Percentiles rank a stretch among this genome's conserved stretches.
Evolutionary conservation across 2,329 filamentous ascomycete species (phyloP).

Genomic region (Microdochium bolleyi): DNA sequence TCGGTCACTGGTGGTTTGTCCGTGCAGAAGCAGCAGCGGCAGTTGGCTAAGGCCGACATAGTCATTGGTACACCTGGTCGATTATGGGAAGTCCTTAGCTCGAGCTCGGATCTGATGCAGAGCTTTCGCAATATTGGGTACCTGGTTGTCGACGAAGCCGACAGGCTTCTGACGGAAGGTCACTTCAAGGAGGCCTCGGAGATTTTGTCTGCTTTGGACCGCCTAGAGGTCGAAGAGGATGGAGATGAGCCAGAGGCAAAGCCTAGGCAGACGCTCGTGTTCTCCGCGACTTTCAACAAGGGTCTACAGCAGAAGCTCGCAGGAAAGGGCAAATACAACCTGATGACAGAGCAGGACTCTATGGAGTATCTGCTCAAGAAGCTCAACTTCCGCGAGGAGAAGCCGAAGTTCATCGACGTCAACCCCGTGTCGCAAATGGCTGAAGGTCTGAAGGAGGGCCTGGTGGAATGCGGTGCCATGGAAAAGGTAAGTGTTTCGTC

Average conservation of each 20-base stretch:
- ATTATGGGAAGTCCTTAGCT: constrained; percentile 87
- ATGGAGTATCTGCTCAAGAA: constrained; percentile 91
- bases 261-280: constrained; percentile 80
- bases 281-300: constrained; percentile 93
- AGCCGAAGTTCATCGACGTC: constrained; percentile 85
- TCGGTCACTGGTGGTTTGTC: constrained; percentile 89
- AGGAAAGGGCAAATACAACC: constrained; percentile 61
- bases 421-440: constrained; percentile 90
- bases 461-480: constrained; percentile 85
- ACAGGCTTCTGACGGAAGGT: constrained; percentile 82
- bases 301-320: constrained; percentile 84
- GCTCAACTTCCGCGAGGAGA: constrained; percentile 76
- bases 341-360: constrained; percentile 68
- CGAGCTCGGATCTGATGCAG: constrained; percentile 59
- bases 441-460: constrained; percentile 72
- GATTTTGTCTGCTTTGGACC: constrained; percentile 74
- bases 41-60: constrained; percentile 77
- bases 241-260: constrained; percentile 34
- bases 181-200: constrained; percentile 93
- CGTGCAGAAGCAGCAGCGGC: constrained; percentile 87
- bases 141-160: constrained; percentile 88
- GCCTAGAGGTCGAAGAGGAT: constrained; percentile 47
- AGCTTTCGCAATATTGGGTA: constrained; percentile 70
- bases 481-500: constrained; percentile 61
- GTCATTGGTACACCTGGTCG: constrained; percentile 90